Evolutionary conservation across 352 stramenopile species (phyloP).

Genomic region (Pythium folliculosum): DNA sequence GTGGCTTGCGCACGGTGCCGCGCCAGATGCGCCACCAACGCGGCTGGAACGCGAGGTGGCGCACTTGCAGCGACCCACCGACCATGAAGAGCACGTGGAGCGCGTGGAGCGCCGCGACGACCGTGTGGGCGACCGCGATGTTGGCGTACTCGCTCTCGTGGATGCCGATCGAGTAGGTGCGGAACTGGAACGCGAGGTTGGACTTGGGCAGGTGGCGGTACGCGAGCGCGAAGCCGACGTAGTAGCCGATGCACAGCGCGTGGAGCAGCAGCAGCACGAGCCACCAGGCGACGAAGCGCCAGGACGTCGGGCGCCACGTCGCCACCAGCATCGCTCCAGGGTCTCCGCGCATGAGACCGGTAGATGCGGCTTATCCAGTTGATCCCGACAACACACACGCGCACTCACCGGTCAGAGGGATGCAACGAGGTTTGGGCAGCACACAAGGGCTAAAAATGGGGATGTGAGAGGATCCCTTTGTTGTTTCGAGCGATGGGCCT

Average conservation of each 20-base stretch:
- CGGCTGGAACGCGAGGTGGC: background rate
- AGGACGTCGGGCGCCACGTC: background rate
- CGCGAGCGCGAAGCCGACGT: background rate
- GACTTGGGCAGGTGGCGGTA: background rate
- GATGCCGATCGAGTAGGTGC: background rate
- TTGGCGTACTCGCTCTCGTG: background rate
- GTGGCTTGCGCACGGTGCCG: background rate
- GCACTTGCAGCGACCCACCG: background rate
- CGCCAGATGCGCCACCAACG: background rate
- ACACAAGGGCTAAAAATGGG: no score
- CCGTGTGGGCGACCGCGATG: background rate
- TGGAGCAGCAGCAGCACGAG: background rate
- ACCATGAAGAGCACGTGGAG: background rate
- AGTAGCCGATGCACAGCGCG: background rate
- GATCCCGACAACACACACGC: no score
- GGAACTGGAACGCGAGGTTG: constrained; percentile 1
- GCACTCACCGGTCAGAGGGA: no score
- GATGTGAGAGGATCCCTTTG: no score
- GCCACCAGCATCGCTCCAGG: no score
- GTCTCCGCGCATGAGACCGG: no score
- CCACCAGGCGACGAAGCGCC: background rate
- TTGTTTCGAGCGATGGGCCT: no score
- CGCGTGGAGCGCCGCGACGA: background rate
- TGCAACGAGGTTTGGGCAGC: no score
- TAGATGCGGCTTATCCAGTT: no score